These are phyloP conservation scores for Diaporthe batatas DNA, from an alignment of 2,329 filamentous ascomycete species.

Conservation along the genomic window DNA sequence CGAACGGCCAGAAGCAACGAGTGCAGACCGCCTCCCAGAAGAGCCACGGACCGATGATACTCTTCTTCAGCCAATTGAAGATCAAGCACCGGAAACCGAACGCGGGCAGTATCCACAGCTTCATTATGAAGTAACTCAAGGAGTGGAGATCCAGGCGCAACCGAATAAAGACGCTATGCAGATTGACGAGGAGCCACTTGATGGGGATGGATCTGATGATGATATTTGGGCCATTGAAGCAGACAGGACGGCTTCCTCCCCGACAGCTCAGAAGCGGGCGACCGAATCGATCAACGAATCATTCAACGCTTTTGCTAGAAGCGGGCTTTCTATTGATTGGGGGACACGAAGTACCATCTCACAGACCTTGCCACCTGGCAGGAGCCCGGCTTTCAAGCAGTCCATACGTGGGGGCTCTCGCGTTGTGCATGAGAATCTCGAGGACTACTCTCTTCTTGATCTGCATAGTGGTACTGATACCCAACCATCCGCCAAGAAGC, in stretches of 20 bases:
- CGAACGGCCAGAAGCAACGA: constrained; percentile 40
- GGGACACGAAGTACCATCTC: constrained; percentile 40
- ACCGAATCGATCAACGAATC: constrained; percentile 43
- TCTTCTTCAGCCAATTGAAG: constrained; percentile 38
- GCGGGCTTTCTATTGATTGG: constrained; percentile 47
- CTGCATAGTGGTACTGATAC: constrained; percentile 44
- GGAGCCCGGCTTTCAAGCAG: constrained; percentile 26
- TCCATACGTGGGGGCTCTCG: constrained; percentile 23
- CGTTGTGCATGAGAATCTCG: constrained; percentile 30
- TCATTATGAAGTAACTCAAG: not conserved
- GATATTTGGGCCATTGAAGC: constrained; percentile 71
- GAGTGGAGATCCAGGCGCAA: constrained; percentile 2
- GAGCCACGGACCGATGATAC: constrained; percentile 44
- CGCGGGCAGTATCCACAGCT: not conserved
- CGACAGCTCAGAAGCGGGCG: constrained; percentile 43
- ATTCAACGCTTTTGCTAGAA: constrained; percentile 47
- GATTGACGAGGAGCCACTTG: constrained; percentile 34
- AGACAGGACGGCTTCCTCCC: constrained; percentile 57
- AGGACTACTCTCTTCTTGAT: constrained; percentile 40
- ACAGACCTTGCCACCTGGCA: constrained; percentile 16
- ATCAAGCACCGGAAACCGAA: constrained; percentile 23
- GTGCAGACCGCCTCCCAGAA: constrained; percentile 42
- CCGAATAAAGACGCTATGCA: constrained; percentile 20
- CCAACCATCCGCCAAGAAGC: constrained; percentile 49
- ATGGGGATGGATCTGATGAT: constrained; percentile 48